These are phyloP conservation scores for Picochlorum sp. DNA, from an alignment of 139 green algal species.

Conservation along the genomic window DNA sequence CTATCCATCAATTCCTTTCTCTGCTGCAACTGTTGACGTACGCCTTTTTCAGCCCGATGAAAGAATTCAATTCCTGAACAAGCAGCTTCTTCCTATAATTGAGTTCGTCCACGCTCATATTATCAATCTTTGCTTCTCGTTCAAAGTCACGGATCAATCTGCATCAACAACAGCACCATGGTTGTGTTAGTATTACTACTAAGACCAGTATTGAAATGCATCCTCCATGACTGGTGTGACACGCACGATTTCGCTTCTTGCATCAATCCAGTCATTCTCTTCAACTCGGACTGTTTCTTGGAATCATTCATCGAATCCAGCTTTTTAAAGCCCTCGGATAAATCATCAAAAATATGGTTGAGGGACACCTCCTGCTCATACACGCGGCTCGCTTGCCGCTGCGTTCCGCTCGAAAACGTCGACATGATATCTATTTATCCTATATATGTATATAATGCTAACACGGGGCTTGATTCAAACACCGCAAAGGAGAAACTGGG, in stretches of 20 bases:
- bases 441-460: background rate
- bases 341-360: constrained; percentile 28
- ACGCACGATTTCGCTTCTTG: constrained; percentile 71
- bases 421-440: background rate
- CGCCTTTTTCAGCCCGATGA: constrained; percentile 72
- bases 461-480: too few relatives aligned
- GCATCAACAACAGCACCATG: background rate
- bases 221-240: background rate
- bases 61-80: constrained; percentile 70
- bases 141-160: constrained; percentile 91
- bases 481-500: too few relatives aligned
- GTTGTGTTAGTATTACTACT: too few relatives aligned
- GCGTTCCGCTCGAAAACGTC: background rate
- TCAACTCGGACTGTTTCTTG: constrained; percentile 54
- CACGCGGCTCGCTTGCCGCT: background rate
- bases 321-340: constrained; percentile 50
- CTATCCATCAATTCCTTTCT: constrained; percentile 29
- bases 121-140: constrained; percentile 64
- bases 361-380: constrained; percentile 43
- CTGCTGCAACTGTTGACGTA: constrained; percentile 6
- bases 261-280: constrained; percentile 61
- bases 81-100: constrained; percentile 53
- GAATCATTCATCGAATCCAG: constrained; percentile 44
- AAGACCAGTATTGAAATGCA: too few relatives aligned
- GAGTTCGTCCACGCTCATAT: constrained; percentile 52